Conservation (phyloP, 495 filamentous ascomycete genomes). For the Gamarada debralockiae region DNA sequence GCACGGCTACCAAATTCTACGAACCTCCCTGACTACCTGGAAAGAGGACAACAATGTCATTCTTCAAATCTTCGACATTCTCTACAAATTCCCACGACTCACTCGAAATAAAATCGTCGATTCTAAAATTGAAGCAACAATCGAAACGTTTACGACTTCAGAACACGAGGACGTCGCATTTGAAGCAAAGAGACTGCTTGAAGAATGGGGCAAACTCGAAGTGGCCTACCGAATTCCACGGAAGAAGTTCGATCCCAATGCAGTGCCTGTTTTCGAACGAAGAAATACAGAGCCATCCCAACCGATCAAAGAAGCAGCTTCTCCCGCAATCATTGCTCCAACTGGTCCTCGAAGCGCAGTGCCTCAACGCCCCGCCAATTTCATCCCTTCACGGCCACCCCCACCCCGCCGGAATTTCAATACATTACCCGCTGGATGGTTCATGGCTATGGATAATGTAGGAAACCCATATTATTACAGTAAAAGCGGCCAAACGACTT, state of each 20-base stretch:
- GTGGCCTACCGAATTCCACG: constrained; percentile 95
- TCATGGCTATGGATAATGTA: constrained; percentile 57
- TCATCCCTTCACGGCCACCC: constrained; percentile 51
- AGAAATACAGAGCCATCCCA: constrained; percentile 63
- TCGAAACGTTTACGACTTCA: constrained; percentile 63
- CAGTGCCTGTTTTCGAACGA: constrained; percentile 51
- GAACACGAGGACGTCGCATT: constrained; percentile 72
- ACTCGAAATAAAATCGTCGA: constrained; percentile 97
- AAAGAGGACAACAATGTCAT: constrained; percentile 85
- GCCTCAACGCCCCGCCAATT: constrained; percentile 55
- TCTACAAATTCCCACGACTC: constrained; percentile 82
- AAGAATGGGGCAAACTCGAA: constrained; percentile 85
- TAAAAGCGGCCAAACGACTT: constrained; percentile 68
- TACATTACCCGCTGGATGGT: constrained; percentile 77
- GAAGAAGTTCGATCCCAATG: constrained; percentile 47
- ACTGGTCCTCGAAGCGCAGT: constrained; percentile 64
- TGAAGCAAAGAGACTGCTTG: constrained; percentile 66
- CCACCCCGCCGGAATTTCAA: constrained; percentile 52
- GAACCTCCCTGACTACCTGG: constrained; percentile 76
- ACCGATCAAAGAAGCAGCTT: constrained; percentile 34
- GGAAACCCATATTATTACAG: constrained; percentile 81
- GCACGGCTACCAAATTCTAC: constrained; percentile 95
- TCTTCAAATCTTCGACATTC: constrained; percentile 83
- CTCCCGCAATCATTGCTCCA: constrained; percentile 43
- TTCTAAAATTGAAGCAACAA: constrained; percentile 87